Evolutionary conservation across 441 rosid species (phyloP), one percentile per base, ranked within the genome.

Genomic region (Bruguiera hainesii): DNA sequence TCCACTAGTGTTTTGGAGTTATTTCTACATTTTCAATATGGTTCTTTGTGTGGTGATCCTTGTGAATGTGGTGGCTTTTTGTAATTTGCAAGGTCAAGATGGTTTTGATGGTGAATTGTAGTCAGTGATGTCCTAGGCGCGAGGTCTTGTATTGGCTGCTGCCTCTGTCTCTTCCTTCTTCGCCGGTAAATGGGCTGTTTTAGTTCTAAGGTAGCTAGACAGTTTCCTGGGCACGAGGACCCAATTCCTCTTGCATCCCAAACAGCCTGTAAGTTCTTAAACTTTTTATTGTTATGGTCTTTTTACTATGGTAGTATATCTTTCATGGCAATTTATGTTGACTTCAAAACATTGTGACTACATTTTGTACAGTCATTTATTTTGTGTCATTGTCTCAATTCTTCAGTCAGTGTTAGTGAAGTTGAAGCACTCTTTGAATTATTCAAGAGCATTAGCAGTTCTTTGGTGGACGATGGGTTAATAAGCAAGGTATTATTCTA

Each of bases 371-470:
- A 2, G 39, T 35, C 39, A 35, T 35, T 35, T 35, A 35, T 35
- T 35, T 35, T 20, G 20, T 10, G 42, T 46, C 3, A 56, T 64
- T 64, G 33, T 58, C 71, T 65, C 60, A 35, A 15, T 78, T 74
- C 46, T 75, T 61, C 96, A 95, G 99, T 90, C 78, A 90, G 95
- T 81, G 97, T 92, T 31, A 90, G 97, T 77, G 99, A 95, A 85
- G 98, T 95, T 76, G 98, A 95, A 86, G 99, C 99, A 60, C 79
- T 95, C 29, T 92, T 90, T 78, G 99, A 91, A 84, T 80, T 95
- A 46, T 95, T 79, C 82, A 95, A 91, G 84, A 89, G 91, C 86
- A 87, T 95, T 81, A 89, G 99, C 83, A 78, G 96, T 75, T 95
- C 98, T n/a, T 90, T 92, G 60, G 73, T 92, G 75, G 98, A 92